These are phyloP conservation scores for Pisolithus orientalis DNA, from an alignment of 768 basidiomycete genomes.

Conservation along the genomic window DNA sequence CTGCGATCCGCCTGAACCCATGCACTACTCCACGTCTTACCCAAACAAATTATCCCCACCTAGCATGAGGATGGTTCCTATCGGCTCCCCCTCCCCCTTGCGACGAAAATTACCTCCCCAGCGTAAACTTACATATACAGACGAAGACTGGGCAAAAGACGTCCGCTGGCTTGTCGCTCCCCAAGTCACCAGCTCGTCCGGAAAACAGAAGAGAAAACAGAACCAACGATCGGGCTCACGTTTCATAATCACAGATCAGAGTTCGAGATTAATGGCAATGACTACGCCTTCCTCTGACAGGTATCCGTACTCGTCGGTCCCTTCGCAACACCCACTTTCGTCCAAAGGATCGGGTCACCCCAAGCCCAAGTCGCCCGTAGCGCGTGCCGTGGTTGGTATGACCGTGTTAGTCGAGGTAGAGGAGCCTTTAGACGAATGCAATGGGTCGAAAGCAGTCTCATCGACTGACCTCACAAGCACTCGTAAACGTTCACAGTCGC, in stretches of 20 bases:
- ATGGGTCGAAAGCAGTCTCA: neutral
- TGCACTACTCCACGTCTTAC: constrained; percentile 23
- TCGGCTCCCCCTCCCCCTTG: constrained; percentile 1
- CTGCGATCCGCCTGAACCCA: constrained; percentile 27
- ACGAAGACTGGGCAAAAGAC: constrained; percentile 64
- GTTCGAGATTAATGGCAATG: neutral
- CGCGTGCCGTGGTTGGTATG: constrained; percentile 48
- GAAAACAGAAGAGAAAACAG: constrained; percentile 16
- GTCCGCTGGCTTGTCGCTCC: constrained; percentile 55
- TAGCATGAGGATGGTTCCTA: constrained; percentile 15
- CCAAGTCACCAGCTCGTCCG: constrained; percentile 8
- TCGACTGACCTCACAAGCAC: constrained; percentile 1
- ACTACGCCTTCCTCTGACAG: neutral
- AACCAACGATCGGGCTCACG: neutral
- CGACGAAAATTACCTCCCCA: constrained; percentile 12
- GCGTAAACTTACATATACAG: constrained; percentile 35
- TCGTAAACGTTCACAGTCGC: constrained; percentile 14
- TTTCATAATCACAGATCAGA: neutral
- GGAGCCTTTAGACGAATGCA: constrained; percentile 32
- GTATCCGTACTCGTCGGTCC: neutral
- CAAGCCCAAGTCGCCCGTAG: constrained; percentile 28
- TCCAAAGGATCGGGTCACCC: constrained; percentile 14
- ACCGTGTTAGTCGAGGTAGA: constrained; percentile 48
- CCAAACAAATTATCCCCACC: constrained; percentile 19
- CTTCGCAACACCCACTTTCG: constrained; percentile 12